Evolutionary conservation across 352 stramenopile genomes (phyloP).

Genomic region (Pythium sukuiense): DNA sequence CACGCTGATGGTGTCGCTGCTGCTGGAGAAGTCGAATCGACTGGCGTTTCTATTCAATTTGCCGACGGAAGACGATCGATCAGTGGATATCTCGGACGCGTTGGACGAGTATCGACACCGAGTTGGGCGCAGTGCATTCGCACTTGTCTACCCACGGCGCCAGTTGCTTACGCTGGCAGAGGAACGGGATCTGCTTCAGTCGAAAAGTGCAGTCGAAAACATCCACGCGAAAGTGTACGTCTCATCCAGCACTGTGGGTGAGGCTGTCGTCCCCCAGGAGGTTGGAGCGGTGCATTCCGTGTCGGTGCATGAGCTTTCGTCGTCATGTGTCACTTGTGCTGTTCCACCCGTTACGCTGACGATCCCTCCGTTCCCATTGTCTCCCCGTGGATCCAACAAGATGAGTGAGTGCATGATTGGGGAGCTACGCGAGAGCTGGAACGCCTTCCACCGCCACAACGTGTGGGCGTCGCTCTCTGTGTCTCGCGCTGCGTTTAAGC

Average conservation of each 20-base stretch:
- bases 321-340: neutral
- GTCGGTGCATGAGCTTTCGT: neutral
- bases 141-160: neutral
- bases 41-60: slow-evolving; percentile 7
- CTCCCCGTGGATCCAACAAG: slow-evolving; percentile 18
- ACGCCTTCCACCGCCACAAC: slow-evolving; percentile 31
- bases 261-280: neutral
- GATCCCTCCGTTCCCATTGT: slow-evolving; percentile 26
- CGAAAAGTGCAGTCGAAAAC: neutral
- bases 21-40: slow-evolving; percentile 30
- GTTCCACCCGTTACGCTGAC: neutral
- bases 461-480: slow-evolving; percentile 1
- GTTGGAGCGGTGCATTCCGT: neutral
- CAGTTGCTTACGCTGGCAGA: slow-evolving; percentile 9
- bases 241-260: neutral
- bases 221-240: neutral
- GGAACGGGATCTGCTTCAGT: slow-evolving; percentile 2
- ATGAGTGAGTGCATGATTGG: slow-evolving; percentile 40
- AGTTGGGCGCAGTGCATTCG: neutral
- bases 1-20: slow-evolving; percentile 33
- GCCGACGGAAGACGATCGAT: neutral
- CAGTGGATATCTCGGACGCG: neutral
- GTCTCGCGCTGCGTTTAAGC: neutral
- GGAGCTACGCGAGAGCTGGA: slow-evolving; percentile 47
- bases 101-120: slow-evolving; percentile 5